phyloP scores from a whole-genome alignment of 2,329 filamentous ascomycete species.

The Aspergillus floridensis region DNA sequence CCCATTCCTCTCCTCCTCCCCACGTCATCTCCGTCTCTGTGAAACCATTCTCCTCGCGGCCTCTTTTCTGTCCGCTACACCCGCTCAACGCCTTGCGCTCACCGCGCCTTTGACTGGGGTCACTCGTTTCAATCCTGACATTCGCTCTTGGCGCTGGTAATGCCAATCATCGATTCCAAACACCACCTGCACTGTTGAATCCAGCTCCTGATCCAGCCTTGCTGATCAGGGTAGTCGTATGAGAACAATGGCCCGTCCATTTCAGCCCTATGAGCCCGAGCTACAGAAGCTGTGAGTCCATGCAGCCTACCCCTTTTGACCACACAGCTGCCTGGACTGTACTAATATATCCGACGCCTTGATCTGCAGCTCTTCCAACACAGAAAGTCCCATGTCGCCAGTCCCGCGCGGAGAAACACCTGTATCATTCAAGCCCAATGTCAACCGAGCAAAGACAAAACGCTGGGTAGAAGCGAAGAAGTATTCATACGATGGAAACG shows the following conservation, averaged over 20 bases:
- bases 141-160: constrained; percentile 4
- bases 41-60: constrained; percentile 4
- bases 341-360: neutral
- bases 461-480: constrained; percentile 93
- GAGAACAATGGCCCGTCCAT: constrained; percentile 28
- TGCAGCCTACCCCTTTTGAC: neutral
- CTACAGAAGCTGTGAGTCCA: constrained; percentile 26
- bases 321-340: too few relatives aligned
- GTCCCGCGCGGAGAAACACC: constrained; percentile 39
- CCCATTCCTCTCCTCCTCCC: neutral
- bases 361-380: constrained; percentile 16
- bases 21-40: constrained; percentile 14
- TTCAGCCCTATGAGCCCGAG: constrained; percentile 24
- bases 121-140: neutral
- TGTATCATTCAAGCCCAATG: constrained; percentile 73
- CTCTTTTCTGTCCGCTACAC: neutral
- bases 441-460: constrained; percentile 83
- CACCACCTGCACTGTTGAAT: constrained; percentile 1
- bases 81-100: neutral
- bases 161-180: constrained; percentile 7
- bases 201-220: neutral
- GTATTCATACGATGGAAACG: constrained; percentile 85
- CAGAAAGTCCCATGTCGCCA: constrained; percentile 30
- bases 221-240: constrained; percentile 6
- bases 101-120: neutral